Evolutionary conservation across 306 rosid genomes (phyloP).

Genomic region (Gastrolobium villosum): DNA sequence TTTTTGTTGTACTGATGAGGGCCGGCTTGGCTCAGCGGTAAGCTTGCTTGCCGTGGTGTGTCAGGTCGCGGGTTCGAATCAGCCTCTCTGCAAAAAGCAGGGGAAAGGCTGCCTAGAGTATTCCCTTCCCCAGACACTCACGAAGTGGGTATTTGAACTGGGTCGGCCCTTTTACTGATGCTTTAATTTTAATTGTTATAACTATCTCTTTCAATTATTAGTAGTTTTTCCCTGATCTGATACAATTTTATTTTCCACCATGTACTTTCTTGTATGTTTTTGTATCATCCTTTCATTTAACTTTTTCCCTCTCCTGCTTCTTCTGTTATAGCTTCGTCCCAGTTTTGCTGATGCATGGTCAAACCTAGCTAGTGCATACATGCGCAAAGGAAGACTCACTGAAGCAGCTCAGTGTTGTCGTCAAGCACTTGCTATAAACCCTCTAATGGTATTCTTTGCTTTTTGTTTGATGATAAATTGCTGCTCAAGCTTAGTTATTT

Average conservation of each 20-base stretch:
- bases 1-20: constrained; percentile 10
- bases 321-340: constrained; percentile 84
- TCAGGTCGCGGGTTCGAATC: too few species aligned
- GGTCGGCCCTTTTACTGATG: too few species aligned
- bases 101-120: too few species aligned
- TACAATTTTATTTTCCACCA: not conserved
- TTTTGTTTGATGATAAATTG: constrained; percentile 25
- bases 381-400: constrained; percentile 93
- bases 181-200: constrained; percentile 6
- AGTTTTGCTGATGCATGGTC: constrained; percentile 99
- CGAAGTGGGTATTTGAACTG: too few species aligned
- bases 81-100: too few species aligned
- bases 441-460: constrained; percentile 71
- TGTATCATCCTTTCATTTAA: constrained; percentile 31
- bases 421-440: constrained; percentile 96
- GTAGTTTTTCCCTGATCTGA: not conserved
- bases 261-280: constrained; percentile 12
- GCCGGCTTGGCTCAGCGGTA: too few species aligned
- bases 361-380: constrained; percentile 96
- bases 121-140: too few species aligned
- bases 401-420: constrained; percentile 99
- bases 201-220: not conserved
- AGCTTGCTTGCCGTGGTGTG: too few species aligned
- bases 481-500: not conserved
- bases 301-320: constrained; percentile 11